Evolutionary conservation across 2,329 filamentous ascomycete genomes (phyloP).

Genomic region (Blastomyces percursus): DNA sequence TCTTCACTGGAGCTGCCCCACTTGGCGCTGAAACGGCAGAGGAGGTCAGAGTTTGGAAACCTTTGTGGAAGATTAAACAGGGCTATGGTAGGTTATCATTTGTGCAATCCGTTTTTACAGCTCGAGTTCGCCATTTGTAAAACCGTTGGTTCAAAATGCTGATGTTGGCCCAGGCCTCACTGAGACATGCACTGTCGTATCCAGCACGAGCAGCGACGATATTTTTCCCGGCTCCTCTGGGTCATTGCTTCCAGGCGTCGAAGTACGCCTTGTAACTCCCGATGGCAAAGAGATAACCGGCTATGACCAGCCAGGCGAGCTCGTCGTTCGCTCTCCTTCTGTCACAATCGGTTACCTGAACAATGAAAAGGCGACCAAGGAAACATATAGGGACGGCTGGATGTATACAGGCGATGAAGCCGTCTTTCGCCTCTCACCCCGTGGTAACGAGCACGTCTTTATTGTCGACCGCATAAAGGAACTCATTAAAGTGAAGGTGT

Average conservation of each 20-base stretch:
- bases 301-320: slow-evolving; percentile 66
- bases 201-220: slow-evolving; percentile 47
- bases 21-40: slow-evolving; percentile 61
- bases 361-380: slow-evolving; percentile 69
- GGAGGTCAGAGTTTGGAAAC: slow-evolving; percentile 51
- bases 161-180: slow-evolving; percentile 51
- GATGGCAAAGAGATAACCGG: slow-evolving; percentile 61
- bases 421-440: slow-evolving; percentile 51
- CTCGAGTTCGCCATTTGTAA: neutral
- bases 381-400: slow-evolving; percentile 73
- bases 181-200: slow-evolving; percentile 62
- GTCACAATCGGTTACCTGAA: slow-evolving; percentile 76
- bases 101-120: neutral
- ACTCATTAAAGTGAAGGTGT: slow-evolving; percentile 65
- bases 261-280: slow-evolving; percentile 54
- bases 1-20: slow-evolving; percentile 70
- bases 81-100: slow-evolving; percentile 49
- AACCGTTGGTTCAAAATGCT: neutral
- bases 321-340: slow-evolving; percentile 65
- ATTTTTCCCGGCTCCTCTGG: slow-evolving; percentile 62
- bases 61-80: slow-evolving; percentile 55
- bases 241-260: slow-evolving; percentile 53
- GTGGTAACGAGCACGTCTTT: slow-evolving; percentile 68
- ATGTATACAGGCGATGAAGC: slow-evolving; percentile 81
- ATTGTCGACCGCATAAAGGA: slow-evolving; percentile 76